These are phyloP conservation scores for Globisporangium paroecandrum DNA, from an alignment of 352 stramenopile species.

Conservation along the genomic window DNA sequence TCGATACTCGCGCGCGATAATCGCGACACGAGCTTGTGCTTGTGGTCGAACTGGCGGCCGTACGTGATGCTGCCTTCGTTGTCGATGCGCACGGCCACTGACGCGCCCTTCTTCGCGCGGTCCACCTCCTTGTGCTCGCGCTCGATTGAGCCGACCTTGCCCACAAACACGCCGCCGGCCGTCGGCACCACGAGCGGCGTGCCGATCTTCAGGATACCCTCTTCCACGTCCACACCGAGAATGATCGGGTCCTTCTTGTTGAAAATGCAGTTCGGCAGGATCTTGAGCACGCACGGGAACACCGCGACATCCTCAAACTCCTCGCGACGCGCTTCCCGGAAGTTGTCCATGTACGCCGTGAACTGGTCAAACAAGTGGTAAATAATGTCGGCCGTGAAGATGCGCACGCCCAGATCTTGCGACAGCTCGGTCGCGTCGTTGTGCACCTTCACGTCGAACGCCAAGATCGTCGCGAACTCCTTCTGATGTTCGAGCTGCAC, in stretches of 20 bases:
- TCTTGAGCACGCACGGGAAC: slow-evolving; percentile 96
- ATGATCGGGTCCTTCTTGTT: slow-evolving; percentile 99
- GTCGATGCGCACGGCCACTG: slow-evolving; percentile 96
- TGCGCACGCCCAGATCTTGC: slow-evolving; percentile 93
- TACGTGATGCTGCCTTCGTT: slow-evolving; percentile 96
- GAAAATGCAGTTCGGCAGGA: slow-evolving; percentile 98
- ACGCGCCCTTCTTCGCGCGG: slow-evolving; percentile 91
- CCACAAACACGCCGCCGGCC: slow-evolving; percentile 82
- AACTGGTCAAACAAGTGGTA: slow-evolving; percentile 99
- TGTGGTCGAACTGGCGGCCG: slow-evolving; percentile 96
- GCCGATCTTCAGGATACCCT: slow-evolving; percentile 97
- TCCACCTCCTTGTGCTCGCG: slow-evolving; percentile 95
- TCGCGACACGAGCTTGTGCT: slow-evolving; percentile 82
- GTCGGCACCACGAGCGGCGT: slow-evolving; percentile 92
- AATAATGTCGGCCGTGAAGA: slow-evolving; percentile 99
- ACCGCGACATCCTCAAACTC: slow-evolving; percentile 92
- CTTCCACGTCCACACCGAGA: slow-evolving; percentile 95
- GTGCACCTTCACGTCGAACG: slow-evolving; percentile 98
- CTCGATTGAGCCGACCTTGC: slow-evolving; percentile 96
- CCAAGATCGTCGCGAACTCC: slow-evolving; percentile 97
- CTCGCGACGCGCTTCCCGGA: slow-evolving; percentile 88
- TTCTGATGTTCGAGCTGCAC: slow-evolving; percentile 98
- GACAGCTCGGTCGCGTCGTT: slow-evolving; percentile 90
- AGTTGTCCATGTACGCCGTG: slow-evolving; percentile 96
- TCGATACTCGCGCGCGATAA: slow-evolving; percentile 95